These are phyloP conservation scores for Aegilops sharonensis DNA, from an alignment of 176 grass and related monocot genomes.

Conservation along the genomic window DNA sequence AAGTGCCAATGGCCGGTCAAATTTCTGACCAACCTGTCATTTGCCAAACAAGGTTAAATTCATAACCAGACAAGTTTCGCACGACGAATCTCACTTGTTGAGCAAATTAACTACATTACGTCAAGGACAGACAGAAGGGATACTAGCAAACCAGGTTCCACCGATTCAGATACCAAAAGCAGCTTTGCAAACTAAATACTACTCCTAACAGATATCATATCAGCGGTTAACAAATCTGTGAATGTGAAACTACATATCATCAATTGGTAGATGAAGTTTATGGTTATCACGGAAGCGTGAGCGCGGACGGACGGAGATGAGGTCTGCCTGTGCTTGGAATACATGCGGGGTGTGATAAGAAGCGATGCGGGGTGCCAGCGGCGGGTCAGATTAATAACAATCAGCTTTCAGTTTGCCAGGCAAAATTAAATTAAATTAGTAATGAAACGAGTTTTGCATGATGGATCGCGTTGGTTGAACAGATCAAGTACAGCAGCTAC, in stretches of 20 bases:
- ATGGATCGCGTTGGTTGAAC: not conserved
- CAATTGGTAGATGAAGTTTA: no score
- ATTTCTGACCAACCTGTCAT: not conserved
- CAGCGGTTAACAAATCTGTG: not conserved
- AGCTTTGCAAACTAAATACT: not conserved
- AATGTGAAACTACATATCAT: no score
- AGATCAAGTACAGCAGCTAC: not conserved
- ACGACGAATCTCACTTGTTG: not conserved
- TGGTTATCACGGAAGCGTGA: no score
- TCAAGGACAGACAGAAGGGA: not conserved
- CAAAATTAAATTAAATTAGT: no score
- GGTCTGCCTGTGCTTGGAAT: no score
- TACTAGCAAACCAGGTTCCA: not conserved
- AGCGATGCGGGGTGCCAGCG: not conserved
- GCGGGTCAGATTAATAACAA: no score
- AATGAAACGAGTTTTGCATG: not conserved
- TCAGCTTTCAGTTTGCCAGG: no score
- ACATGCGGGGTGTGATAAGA: not conserved
- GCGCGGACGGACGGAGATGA: no score
- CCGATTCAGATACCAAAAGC: not conserved
- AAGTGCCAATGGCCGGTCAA: not conserved
- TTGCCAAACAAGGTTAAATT: not conserved
- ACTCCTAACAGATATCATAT: not conserved
- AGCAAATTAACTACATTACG: not conserved
- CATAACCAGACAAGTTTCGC: not conserved